Evolutionary conservation across 495 filamentous ascomycete genomes (phyloP).

Genomic region (Penicillium maclennaniae): DNA sequence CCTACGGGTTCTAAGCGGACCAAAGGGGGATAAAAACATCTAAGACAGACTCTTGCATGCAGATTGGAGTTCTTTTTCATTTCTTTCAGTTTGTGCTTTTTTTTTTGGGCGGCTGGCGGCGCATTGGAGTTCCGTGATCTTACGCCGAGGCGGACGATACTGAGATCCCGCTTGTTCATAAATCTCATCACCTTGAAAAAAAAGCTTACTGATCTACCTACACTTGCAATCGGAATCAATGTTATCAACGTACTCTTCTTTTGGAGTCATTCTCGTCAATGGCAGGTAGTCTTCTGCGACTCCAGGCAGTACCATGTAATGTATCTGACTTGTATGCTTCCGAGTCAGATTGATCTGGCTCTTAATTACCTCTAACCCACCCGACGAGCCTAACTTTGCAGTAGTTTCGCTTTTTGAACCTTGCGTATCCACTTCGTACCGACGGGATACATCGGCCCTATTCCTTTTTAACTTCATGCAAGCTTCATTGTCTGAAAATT

Average conservation of each 20-base stretch:
- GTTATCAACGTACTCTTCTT: not conserved
- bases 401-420: too few relatives aligned
- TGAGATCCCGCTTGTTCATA: slow-evolving; percentile 13
- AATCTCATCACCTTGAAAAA: not conserved
- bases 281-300: not conserved
- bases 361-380: too few relatives aligned
- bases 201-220: not conserved
- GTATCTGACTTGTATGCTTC: not conserved
- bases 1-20: slow-evolving; percentile 42
- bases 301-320: not conserved
- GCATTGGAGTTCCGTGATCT: slow-evolving; percentile 23
- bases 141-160: slow-evolving; percentile 5
- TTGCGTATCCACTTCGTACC: too few relatives aligned
- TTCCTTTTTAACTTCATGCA: too few relatives aligned
- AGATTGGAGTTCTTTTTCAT: slow-evolving; percentile 17
- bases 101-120: slow-evolving; percentile 20
- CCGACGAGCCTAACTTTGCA: too few relatives aligned
- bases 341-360: not conserved
- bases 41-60: slow-evolving; percentile 22
- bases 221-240: not conserved
- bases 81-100: slow-evolving; percentile 2
- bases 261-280: not conserved
- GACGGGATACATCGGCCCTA: too few relatives aligned
- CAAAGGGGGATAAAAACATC: slow-evolving; percentile 2
- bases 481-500: too few relatives aligned